Conservation (phyloP, 2,329 filamentous ascomycete genomes). For the Mariannaea sp. region DNA sequence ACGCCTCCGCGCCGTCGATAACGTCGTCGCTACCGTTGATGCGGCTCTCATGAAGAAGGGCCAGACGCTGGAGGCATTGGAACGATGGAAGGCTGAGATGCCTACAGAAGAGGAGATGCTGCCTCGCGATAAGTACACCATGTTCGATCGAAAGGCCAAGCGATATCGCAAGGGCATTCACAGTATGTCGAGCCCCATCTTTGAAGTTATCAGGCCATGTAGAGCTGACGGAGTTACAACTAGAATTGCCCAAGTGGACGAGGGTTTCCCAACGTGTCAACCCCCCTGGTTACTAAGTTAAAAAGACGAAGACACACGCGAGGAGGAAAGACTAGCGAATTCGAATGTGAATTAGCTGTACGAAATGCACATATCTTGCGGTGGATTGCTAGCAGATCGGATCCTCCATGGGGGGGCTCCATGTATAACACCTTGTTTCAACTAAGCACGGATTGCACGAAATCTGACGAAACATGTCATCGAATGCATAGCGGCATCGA, state of each 20-base stretch:
- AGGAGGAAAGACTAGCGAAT: conserved; percentile 18
- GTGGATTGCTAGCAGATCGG: conserved; percentile 27
- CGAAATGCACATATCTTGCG: conserved; percentile 12
- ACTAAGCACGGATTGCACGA: conserved; percentile 33
- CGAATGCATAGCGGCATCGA: conserved; percentile 13
- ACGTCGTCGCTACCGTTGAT: conserved; percentile 82
- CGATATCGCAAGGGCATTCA: conserved; percentile 96
- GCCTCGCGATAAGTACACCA: conserved; percentile 94
- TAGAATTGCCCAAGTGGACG: conserved; percentile 91
- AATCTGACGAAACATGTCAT: conserved; percentile 27
- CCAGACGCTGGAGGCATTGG: conserved; percentile 74
- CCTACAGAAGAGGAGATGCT: conserved; percentile 95
- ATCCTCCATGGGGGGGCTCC: conserved; percentile 21
- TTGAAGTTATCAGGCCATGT: conserved; percentile 6
- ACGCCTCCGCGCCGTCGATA: conserved; percentile 83
- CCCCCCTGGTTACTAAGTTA: conserved; percentile 82
- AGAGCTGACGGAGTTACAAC: conserved; percentile 25
- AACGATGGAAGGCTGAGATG: conserved; percentile 95
- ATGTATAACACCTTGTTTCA: conserved; percentile 41
- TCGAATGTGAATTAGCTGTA: conserved; percentile 32
- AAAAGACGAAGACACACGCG: conserved; percentile 14
- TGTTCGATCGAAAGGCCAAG: conserved; percentile 96
- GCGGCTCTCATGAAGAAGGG: conserved; percentile 76
- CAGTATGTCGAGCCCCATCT: conserved; percentile 64
- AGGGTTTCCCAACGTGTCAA: conserved; percentile 92